Evolutionary conservation across 2,329 filamentous ascomycete species (phyloP), one percentile per base, ranked within the genome.

Genomic region (Aspergillus japonicus): DNA sequence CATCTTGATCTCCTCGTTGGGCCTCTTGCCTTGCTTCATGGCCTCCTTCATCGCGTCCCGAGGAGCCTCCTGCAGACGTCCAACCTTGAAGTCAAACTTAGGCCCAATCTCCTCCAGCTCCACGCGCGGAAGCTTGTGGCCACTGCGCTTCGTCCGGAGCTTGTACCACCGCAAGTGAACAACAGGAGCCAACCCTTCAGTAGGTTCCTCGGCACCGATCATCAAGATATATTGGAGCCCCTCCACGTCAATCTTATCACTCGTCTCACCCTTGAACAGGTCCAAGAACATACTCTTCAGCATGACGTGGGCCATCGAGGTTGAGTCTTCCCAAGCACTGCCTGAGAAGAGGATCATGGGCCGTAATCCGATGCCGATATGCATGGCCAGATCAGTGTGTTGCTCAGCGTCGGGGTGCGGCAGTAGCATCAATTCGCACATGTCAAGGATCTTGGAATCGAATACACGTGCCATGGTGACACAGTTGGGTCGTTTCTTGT

Each of bases 21-120:
- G 77, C 44, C 86, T 86, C 83, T 89, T 93, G 54, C 91, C 85
- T 81, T 89, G 92, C 85, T 89, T 91, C 85, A 97, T 84, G 19
- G 94, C 92, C 78, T 94, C 90, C 85, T 96, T 98, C 83, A 89
- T 85, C 78, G 91, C 85, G 12, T 84, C 85, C 69, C 87, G 83
- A 68, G 96, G 92, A 1, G 94, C 87, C 76, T 95, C 89, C 72
- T 87, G 87, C 66, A 89, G 81, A 68, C 95, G 87, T 24, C 95
- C 93, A 56, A 97, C 82, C 65, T 89, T 87, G 77, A 97, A 93
- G 79, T 97, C 92, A 79, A 98, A 92, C 65, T 94, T 86, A 4
- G 95, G 95, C 0, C 95, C 94, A 81, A 97, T 96, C 80, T 97
- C 93, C 76, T 96, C 92, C 59, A 98, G 84, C 75, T 98, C 94